Conservation (phyloP, 768 basidiomycete genomes). For the Tulasnella sp. region DNA sequence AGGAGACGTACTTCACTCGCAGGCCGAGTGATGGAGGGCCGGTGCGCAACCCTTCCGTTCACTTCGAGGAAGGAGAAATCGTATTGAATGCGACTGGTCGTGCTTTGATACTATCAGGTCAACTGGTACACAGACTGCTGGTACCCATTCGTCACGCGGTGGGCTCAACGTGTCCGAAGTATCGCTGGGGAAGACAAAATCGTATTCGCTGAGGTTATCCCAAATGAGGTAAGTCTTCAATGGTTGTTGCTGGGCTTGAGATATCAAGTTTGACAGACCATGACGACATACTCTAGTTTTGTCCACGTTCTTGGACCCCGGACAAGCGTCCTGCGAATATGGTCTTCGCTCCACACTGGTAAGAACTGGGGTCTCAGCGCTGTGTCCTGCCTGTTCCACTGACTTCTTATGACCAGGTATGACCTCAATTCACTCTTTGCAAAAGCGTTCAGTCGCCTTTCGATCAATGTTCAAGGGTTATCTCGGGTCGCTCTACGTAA, state of each 20-base stretch:
- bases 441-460: constrained; percentile 77
- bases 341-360: constrained; percentile 72
- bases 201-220: constrained; percentile 76
- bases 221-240: constrained; percentile 76
- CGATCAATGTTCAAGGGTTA: constrained; percentile 87
- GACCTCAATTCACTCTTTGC: constrained; percentile 82
- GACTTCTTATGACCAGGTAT: constrained; percentile 49
- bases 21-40: constrained; percentile 38
- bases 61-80: not conserved
- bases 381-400: not conserved
- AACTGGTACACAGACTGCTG: constrained; percentile 86
- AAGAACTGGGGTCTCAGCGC: constrained; percentile 27
- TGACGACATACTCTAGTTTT: constrained; percentile 47
- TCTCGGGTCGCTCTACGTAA: constrained; percentile 55
- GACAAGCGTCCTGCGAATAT: constrained; percentile 54
- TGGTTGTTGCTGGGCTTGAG: not conserved
- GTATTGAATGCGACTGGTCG: not conserved
- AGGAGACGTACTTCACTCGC: constrained; percentile 76
- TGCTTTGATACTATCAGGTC: constrained; percentile 47
- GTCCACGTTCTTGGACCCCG: constrained; percentile 66
- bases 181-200: constrained; percentile 47
- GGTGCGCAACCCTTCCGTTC: not conserved
- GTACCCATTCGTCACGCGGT: constrained; percentile 63
- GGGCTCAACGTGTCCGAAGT: constrained; percentile 53
- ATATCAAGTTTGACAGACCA: not conserved